Conservation (phyloP, 2,329 filamentous ascomycete species). For the Aplosporella prunicola region DNA sequence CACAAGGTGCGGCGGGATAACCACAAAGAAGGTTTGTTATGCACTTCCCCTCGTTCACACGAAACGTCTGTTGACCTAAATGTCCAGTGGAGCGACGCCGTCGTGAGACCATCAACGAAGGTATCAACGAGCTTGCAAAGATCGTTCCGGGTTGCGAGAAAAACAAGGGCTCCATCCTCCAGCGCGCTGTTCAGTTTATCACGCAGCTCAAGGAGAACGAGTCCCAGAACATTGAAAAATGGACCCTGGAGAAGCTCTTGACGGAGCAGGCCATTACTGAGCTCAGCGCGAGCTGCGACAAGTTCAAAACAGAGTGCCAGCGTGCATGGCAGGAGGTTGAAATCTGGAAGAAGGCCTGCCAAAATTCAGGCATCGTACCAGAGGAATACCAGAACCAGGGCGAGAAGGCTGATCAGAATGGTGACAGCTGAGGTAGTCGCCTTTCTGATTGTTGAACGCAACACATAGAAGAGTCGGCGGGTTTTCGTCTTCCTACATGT, state of each 20-base stretch:
- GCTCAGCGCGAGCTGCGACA: conserved; percentile 77
- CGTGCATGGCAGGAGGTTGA: conserved; percentile 68
- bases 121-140: conserved; percentile 95
- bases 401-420: conserved; percentile 28
- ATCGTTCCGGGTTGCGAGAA: conserved; percentile 97
- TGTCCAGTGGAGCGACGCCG: conserved; percentile 80
- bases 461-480: not conserved
- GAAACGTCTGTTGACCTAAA: conserved; percentile 16
- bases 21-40: conserved; percentile 81
- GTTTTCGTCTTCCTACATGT: not conserved
- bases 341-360: conserved; percentile 56
- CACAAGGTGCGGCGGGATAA: conserved; percentile 96
- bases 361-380: conserved; percentile 30
- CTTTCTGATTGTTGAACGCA: not conserved
- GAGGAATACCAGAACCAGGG: conserved; percentile 32
- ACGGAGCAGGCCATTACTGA: conserved; percentile 85
- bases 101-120: conserved; percentile 96
- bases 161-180: conserved; percentile 95
- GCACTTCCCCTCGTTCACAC: not conserved
- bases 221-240: conserved; percentile 86
- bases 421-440: conserved; percentile 18
- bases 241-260: conserved; percentile 81
- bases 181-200: conserved; percentile 90
- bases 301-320: conserved; percentile 72
- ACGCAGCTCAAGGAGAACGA: conserved; percentile 91